Percentiles rank a stretch among this genome's conserved stretches.
phyloP scores from a whole-genome alignment of 148 eudicot species.

The Pouteria glomerata region DNA sequence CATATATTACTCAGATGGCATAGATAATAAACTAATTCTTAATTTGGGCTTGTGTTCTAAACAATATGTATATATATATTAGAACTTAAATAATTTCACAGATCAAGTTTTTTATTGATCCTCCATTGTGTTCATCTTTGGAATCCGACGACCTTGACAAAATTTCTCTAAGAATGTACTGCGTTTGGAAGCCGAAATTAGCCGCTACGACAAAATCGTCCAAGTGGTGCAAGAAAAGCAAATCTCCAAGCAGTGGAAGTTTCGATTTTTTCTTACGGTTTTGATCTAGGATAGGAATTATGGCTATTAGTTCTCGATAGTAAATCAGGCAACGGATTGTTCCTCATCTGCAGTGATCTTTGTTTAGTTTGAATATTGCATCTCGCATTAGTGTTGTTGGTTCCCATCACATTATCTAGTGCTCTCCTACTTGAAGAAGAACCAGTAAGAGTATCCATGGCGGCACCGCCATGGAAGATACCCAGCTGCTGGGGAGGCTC shows the following conservation, averaged over 20 bases:
- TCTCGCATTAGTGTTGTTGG: background rate
- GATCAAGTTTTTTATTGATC: too few species aligned
- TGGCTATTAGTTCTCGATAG: conserved; percentile 38
- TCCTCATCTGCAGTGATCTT: conserved; percentile 4
- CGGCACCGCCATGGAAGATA: background rate
- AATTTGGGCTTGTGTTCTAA: too few species aligned
- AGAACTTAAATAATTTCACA: too few species aligned
- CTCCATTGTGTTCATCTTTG: conserved; percentile 32
- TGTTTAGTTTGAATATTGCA: conserved; percentile 10
- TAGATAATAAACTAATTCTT: too few species aligned
- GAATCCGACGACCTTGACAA: conserved; percentile 35
- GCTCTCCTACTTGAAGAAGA: conserved; percentile 10
- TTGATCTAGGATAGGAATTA: too few species aligned
- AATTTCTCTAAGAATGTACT: conserved; percentile 31
- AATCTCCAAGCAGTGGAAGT: conserved; percentile 42
- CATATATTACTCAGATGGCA: too few species aligned
- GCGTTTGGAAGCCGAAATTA: conserved; percentile 38
- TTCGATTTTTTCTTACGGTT: too few species aligned
- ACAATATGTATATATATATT: too few species aligned
- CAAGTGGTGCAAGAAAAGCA: conserved; percentile 44
- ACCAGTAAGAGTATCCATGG: background rate
- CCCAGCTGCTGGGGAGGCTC: background rate
- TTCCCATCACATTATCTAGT: background rate
- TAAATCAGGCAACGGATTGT: conserved; percentile 26
- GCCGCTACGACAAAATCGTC: conserved; percentile 27